These are phyloP conservation scores for Phytophthora nicotianae DNA, from an alignment of 352 stramenopile species.

Conservation along the genomic window DNA sequence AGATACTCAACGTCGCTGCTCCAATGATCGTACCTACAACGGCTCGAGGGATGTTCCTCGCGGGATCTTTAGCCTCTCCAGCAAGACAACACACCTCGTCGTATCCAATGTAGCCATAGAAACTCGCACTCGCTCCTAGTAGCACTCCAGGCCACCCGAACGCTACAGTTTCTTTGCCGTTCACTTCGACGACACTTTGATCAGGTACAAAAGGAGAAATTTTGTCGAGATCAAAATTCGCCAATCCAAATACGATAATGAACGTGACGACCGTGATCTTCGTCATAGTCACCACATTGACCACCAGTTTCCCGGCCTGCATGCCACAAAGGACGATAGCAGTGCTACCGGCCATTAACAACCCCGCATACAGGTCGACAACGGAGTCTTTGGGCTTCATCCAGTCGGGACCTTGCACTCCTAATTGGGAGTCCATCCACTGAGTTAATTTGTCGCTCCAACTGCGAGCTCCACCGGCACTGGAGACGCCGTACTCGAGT, in stretches of 20 bases:
- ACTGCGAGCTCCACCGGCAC: slow-evolving; percentile 88
- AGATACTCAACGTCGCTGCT: slow-evolving; percentile 77
- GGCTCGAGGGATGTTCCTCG: slow-evolving; percentile 84
- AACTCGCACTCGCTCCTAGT: slow-evolving; percentile 90
- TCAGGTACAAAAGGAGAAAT: slow-evolving; percentile 86
- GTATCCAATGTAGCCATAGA: slow-evolving; percentile 97
- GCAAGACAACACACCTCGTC: slow-evolving; percentile 96
- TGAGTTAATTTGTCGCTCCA: slow-evolving; percentile 95
- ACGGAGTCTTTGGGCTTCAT: slow-evolving; percentile 71
- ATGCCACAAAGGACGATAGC: slow-evolving; percentile 83
- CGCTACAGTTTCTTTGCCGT: slow-evolving; percentile 38
- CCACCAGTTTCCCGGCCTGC: slow-evolving; percentile 86
- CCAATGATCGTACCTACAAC: slow-evolving; percentile 91
- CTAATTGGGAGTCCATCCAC: slow-evolving; percentile 71
- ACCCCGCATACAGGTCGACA: slow-evolving; percentile 72
- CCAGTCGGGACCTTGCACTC: slow-evolving; percentile 50
- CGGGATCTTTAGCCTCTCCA: slow-evolving; percentile 86
- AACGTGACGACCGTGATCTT: slow-evolving; percentile 92
- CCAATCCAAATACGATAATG: slow-evolving; percentile 91
- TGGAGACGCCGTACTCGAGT: slow-evolving; percentile 94
- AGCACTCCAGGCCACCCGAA: slow-evolving; percentile 87
- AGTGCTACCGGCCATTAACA: slow-evolving; percentile 78
- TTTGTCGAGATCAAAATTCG: slow-evolving; percentile 83
- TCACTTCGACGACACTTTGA: slow-evolving; percentile 19
- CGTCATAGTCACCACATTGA: slow-evolving; percentile 91